Percentiles rank a stretch among this genome's conserved stretches.
These are phyloP conservation scores for Spathaspora sp. DNA, from an alignment of 805 yeast species.

Conservation along the genomic window DNA sequence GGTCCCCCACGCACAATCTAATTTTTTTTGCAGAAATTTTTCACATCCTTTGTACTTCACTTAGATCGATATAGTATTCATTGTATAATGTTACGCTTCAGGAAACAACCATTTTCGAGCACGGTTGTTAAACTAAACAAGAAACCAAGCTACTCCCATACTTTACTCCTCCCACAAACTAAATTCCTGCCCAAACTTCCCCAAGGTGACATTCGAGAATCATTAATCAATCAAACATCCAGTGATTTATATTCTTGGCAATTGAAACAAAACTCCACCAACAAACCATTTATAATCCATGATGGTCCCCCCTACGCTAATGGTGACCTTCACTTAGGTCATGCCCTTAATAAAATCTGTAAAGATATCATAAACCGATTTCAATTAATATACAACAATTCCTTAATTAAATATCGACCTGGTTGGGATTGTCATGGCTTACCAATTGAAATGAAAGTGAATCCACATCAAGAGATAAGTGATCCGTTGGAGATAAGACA, in stretches of 20 bases:
- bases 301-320: conserved; percentile 99
- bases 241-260: conserved; percentile 65
- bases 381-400: conserved; percentile 55
- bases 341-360: conserved; percentile 82
- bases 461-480: conserved; percentile 31
- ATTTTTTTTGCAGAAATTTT: too few relatives aligned
- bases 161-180: conserved; percentile 66
- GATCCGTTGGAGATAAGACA: conserved; percentile 54
- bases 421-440: conserved; percentile 99
- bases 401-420: conserved; percentile 69
- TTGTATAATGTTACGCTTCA: conserved; percentile 1
- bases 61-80: too few relatives aligned
- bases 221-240: conserved; percentile 49
- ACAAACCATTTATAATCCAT: conserved; percentile 61
- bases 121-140: background rate
- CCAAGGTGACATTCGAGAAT: conserved; percentile 33
- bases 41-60: background rate
- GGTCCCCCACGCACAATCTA: too few relatives aligned
- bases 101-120: conserved; percentile 4
- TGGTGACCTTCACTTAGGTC: conserved; percentile 90
- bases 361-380: conserved; percentile 82
- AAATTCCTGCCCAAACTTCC: conserved; percentile 53
- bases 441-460: conserved; percentile 88
- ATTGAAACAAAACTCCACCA: conserved; percentile 14
- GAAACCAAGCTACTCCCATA: conserved; percentile 28